A percentile compares a stretch with the other conserved stretches of the same genome.
Evolutionary conservation across 2,329 filamentous ascomycete species (phyloP).

Genomic region (Fusarium irregulare): DNA sequence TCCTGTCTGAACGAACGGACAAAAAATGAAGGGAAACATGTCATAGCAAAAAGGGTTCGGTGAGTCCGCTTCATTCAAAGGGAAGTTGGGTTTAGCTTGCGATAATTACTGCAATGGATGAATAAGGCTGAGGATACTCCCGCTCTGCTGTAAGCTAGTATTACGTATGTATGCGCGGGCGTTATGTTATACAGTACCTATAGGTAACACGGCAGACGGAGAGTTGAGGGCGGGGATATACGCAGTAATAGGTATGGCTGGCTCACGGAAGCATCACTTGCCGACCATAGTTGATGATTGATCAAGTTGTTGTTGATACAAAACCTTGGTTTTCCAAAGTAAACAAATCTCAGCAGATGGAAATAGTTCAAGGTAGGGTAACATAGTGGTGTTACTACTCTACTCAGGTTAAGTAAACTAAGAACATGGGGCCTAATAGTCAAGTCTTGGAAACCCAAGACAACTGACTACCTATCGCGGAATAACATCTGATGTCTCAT

Average conservation of each 20-base stretch:
- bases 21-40: background rate
- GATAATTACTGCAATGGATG: background rate
- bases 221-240: slow-evolving; percentile 32
- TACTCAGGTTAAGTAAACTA: background rate
- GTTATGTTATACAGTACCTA: background rate
- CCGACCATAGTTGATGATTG: background rate
- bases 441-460: slow-evolving; percentile 21
- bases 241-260: background rate
- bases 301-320: background rate
- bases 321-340: background rate
- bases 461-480: background rate
- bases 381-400: background rate
- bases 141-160: background rate
- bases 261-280: background rate
- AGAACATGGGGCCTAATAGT: slow-evolving; percentile 18
- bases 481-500: background rate
- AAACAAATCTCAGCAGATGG: background rate
- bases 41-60: slow-evolving; percentile 22
- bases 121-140: slow-evolving; percentile 19
- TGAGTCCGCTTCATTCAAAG: slow-evolving; percentile 26
- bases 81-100: slow-evolving; percentile 15
- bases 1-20: slow-evolving; percentile 1
- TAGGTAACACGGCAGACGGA: slow-evolving; percentile 17
- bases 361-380: background rate
- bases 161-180: background rate